A percentile compares a stretch with the other conserved stretches of the same genome.
phyloP scores from a whole-genome alignment of 2,329 filamentous ascomycete genomes.

The Aspergillus fischeri region DNA sequence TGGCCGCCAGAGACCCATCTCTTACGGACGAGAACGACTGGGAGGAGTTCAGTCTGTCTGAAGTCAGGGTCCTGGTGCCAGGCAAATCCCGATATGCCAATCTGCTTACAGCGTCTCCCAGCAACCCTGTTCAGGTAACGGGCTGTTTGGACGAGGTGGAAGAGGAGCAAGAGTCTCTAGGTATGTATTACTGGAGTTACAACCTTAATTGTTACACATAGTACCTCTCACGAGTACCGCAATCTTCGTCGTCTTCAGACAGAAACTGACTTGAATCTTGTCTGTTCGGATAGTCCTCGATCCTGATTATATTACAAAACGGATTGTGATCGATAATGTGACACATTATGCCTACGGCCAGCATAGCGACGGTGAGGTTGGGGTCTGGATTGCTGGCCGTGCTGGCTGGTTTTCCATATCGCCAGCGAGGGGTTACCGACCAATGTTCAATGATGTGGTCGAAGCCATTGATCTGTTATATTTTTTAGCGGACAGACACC shows the following conservation, averaged over 20 bases:
- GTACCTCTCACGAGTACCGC: background rate
- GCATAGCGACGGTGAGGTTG: conserved; percentile 52
- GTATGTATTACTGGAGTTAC: conserved; percentile 25
- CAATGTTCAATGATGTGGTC: conserved; percentile 53
- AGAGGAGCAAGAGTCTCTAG: conserved; percentile 40
- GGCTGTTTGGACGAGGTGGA: conserved; percentile 48
- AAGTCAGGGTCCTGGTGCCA: conserved; percentile 50
- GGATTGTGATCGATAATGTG: conserved; percentile 46
- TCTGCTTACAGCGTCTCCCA: conserved; percentile 52
- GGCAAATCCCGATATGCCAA: conserved; percentile 50
- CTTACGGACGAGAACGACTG: conserved; percentile 52
- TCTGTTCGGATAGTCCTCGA: conserved; percentile 30
- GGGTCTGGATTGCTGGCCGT: conserved; percentile 58
- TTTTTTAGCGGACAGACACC: conserved; percentile 57
- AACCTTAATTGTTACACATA: background rate
- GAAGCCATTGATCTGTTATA: conserved; percentile 59
- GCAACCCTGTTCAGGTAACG: conserved; percentile 53
- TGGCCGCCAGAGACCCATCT: conserved; percentile 41
- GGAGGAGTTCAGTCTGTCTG: conserved; percentile 55
- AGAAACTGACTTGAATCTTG: background rate
- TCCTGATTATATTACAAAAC: conserved; percentile 36
- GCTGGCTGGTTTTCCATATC: conserved; percentile 60
- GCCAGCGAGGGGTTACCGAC: conserved; percentile 51
- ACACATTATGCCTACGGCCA: conserved; percentile 49
- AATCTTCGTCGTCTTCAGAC: background rate